These are phyloP conservation scores for Mollisiaceae sp. DNA, from an alignment of 2,329 filamentous ascomycete species.

Conservation along the genomic window DNA sequence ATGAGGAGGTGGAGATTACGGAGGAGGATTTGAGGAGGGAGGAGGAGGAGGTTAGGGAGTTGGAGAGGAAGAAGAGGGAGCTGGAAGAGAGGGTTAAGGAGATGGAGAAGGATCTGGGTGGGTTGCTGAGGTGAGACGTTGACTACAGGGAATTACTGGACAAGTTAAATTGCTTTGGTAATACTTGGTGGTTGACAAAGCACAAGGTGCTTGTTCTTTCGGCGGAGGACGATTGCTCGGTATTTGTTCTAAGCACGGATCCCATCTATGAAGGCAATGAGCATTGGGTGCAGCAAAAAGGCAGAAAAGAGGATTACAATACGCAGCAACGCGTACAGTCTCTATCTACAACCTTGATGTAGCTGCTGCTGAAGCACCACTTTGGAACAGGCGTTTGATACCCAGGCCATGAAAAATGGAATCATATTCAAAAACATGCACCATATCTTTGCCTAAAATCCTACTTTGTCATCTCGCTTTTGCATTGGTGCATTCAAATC, in stretches of 20 bases:
- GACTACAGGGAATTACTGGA: too few species aligned
- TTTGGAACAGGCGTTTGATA: conserved; percentile 4
- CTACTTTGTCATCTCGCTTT: background rate
- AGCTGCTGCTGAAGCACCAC: background rate
- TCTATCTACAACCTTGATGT: background rate
- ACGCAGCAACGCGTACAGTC: background rate
- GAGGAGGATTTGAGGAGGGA: conserved; percentile 72
- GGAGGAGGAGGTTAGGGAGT: conserved; percentile 68
- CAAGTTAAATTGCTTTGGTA: background rate
- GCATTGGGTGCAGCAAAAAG: background rate
- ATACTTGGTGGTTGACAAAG: background rate
- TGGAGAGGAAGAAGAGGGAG: conserved; percentile 66
- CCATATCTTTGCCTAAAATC: background rate
- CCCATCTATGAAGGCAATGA: background rate
- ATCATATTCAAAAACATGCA: background rate
- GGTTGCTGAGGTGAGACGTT: conserved; percentile 46
- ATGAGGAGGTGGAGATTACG: conserved; percentile 55
- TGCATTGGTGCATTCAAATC: background rate
- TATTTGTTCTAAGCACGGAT: background rate
- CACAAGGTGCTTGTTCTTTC: background rate
- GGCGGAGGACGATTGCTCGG: background rate
- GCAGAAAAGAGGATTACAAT: background rate
- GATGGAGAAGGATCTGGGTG: conserved; percentile 72
- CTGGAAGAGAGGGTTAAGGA: conserved; percentile 69
- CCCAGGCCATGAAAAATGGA: background rate